Evolutionary conservation across 345 rosid genomes (phyloP), one percentile per base, ranked within the genome.

Genomic region (Lepidium africanum): DNA sequence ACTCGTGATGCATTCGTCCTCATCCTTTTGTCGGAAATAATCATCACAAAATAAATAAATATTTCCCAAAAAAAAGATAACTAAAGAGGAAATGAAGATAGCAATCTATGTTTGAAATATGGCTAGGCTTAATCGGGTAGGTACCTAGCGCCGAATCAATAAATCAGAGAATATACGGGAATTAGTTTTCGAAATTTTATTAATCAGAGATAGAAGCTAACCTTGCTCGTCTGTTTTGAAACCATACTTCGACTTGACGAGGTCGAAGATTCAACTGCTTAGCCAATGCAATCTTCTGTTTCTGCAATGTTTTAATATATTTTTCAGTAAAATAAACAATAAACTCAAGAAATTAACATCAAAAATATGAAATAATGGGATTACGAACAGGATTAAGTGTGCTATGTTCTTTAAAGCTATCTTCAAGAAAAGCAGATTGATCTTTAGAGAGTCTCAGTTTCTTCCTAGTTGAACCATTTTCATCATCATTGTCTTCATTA

Each of bases 141-240:
- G n/a, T n/a, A n/a, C n/a, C n/a, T n/a, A n/a, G n/a, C 3, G 27
- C 27, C 3, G 27, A 25, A 25, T 25, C 27, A 25, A 25, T 25
- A 25, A 25, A 25, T 3, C 27, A 4, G 27, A 25, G 27, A 25
- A 2, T 25, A 25, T 25, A 25, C 27, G 27, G 32, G 6, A 3
- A 27, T 5, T 5, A 5, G 32, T 27, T 27, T 27, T 4, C 32
- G 32, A 3, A 21, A 21, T 21, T 21, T 21, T 21, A 21, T 1
- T 21, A 21, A n/a, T n/a, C n/a, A 1, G 6, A 25, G 39, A 33
- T 6, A 33, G 6, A 46, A 58, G 23, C 75, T 17, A 71, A 93
- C 98, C 98, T 85, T 55, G 98, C 98, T 81, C 98, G 82, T 74
- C 98, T 80, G 78, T 90, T 93, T 57, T 93, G 98, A 76, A 93